phyloP scores from a whole-genome alignment of 2,329 filamentous ascomycete species.

The Parastagonospora nodorum region DNA sequence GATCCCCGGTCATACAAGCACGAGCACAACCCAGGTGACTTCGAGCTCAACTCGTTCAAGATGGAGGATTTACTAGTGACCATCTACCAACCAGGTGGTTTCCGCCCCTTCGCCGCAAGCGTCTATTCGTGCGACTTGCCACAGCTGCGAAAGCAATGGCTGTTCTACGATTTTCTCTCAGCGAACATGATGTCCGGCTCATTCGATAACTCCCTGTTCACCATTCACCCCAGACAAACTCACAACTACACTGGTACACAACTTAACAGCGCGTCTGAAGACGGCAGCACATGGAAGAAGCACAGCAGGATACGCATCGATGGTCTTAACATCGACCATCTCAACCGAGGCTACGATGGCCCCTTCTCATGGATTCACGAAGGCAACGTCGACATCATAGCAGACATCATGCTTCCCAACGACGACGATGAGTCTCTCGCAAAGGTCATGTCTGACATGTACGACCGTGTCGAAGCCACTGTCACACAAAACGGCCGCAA shows the following conservation, averaged over 20 bases:
- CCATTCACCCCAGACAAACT: constrained; percentile 90
- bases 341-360: constrained; percentile 90
- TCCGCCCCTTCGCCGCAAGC: constrained; percentile 93
- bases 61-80: constrained; percentile 92
- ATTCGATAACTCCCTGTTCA: constrained; percentile 94
- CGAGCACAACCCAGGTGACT: constrained; percentile 87
- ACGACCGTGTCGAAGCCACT: constrained; percentile 91
- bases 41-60: constrained; percentile 96
- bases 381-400: constrained; percentile 94
- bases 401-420: constrained; percentile 91
- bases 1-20: constrained; percentile 89
- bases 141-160: constrained; percentile 90
- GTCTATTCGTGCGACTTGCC: constrained; percentile 96
- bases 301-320: constrained; percentile 92
- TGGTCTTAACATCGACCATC: constrained; percentile 89
- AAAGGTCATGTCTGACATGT: constrained; percentile 96
- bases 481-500: constrained; percentile 76
- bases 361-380: constrained; percentile 98
- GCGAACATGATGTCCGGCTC: constrained; percentile 96
- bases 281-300: constrained; percentile 86
- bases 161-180: constrained; percentile 96
- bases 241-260: constrained; percentile 75
- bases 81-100: constrained; percentile 84
- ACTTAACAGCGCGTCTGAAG: constrained; percentile 62
- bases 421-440: constrained; percentile 87